A percentile compares a stretch with the other conserved stretches of the same genome.
These are phyloP conservation scores for Dictyostelium capitatum DNA, from an alignment of 78 protist genomes.

Conservation along the genomic window DNA sequence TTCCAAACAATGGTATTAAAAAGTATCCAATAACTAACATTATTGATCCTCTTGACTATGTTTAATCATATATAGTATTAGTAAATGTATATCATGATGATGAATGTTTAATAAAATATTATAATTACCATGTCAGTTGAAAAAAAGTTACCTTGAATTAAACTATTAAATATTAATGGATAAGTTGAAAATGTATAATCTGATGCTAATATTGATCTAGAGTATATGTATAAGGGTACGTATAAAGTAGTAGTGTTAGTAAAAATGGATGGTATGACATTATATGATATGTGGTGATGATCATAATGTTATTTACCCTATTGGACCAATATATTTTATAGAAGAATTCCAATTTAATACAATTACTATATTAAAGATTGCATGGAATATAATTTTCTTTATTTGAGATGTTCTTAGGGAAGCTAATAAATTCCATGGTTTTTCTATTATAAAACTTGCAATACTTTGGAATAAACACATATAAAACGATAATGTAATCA, in stretches of 20 bases:
- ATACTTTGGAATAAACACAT: not conserved
- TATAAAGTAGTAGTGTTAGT: not conserved
- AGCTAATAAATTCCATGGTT: conserved; percentile 32
- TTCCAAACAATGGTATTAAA: conserved; percentile 50
- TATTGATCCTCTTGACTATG: conserved; percentile 58
- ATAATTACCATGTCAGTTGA: conserved; percentile 43
- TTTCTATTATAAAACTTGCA: not conserved
- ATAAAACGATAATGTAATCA: conserved; percentile 3
- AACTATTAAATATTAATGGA: conserved; percentile 42
- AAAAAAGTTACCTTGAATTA: conserved; percentile 30
- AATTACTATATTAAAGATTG: conserved; percentile 15
- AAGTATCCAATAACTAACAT: conserved; percentile 65
- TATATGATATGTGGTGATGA: no score
- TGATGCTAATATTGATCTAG: conserved; percentile 47
- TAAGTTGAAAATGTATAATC: conserved; percentile 74
- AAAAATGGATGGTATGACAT: not conserved
- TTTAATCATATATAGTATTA: not conserved
- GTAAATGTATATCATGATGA: not conserved
- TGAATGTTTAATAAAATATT: not conserved
- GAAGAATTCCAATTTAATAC: conserved; percentile 42
- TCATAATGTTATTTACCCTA: conserved; percentile 43
- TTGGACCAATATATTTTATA: conserved; percentile 73
- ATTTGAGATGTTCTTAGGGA: conserved; percentile 12
- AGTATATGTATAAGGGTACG: no score
- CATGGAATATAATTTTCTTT: conserved; percentile 5